Evolutionary conservation across 352 stramenopile genomes (phyloP).

Genomic region (Thraustochytrium striatum): DNA sequence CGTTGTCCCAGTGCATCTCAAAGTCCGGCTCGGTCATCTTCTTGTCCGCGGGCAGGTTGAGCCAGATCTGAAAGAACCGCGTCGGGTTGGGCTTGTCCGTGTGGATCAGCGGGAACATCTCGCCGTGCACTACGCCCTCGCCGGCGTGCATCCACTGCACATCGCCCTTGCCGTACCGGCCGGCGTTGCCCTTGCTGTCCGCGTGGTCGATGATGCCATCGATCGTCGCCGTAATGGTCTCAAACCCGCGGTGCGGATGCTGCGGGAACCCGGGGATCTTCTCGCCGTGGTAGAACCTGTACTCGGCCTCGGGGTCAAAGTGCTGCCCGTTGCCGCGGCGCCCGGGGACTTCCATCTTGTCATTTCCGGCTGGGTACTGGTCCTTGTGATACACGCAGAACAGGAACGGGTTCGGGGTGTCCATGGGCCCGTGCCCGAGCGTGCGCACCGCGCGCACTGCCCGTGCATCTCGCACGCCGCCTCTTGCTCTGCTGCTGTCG

Average conservation of each 20-base stretch:
- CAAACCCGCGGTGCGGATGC: constrained; percentile 64
- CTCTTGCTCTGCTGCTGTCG: too few relatives aligned
- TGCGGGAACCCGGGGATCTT: constrained; percentile 58
- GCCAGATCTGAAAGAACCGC: constrained; percentile 56
- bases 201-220: constrained; percentile 64
- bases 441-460: neutral
- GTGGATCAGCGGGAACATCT: constrained; percentile 70
- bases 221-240: constrained; percentile 66
- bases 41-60: constrained; percentile 53
- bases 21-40: constrained; percentile 60
- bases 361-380: constrained; percentile 57
- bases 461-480: constrained; percentile 32
- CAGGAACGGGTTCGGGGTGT: constrained; percentile 63
- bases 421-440: constrained; percentile 6
- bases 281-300: constrained; percentile 67
- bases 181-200: constrained; percentile 58
- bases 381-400: constrained; percentile 69
- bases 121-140: constrained; percentile 69
- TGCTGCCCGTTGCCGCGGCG: constrained; percentile 60
- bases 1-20: constrained; percentile 64
- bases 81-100: constrained; percentile 52
- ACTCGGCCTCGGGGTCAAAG: constrained; percentile 59
- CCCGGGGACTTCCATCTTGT: constrained; percentile 57
- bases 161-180: constrained; percentile 59
- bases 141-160: constrained; percentile 76